Evolutionary conservation across 768 basidiomycete genomes (phyloP), one percentile per base, ranked within the genome.

Genomic region (Boletus subparvulus): DNA sequence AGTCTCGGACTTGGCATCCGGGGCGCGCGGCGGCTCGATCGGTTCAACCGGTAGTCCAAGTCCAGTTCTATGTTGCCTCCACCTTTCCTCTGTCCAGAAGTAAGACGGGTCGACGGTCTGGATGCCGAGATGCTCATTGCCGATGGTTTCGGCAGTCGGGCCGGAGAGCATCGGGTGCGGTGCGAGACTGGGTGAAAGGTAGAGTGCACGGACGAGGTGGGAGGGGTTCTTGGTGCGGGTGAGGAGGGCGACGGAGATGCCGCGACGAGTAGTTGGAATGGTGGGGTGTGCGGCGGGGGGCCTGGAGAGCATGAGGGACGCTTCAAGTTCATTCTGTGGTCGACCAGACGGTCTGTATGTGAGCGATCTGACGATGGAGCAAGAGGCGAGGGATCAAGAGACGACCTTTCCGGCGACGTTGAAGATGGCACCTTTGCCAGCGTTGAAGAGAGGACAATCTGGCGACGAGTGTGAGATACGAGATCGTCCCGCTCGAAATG

Each of bases 381-480:
- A 6, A 4, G 11, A 19, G 36, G 17, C 12, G 19, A 33, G 24
- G 13, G 2, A 37, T n/a, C n/a, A 24, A 32, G 21, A n/a, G 43
- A 69, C 46, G 52, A 89, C 90, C 79, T 91, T 90, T 44, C 91
- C 90, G 10, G 75, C 89, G 12, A 80, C 73, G 61, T 92, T 93
- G 75, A 91, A 93, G 17, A 93, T 90, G 10, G 91, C 87, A 4
- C 92, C 91, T 63, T 87, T 88, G 19, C 83, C 90, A 30, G 85
- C 74, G 62, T 93, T 93, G 74, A 93, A 92, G 17, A 93, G 72
- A 9, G 88, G 85, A 57, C 80, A 83, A 64, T 93, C 90, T 92
- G 40, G 42, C 33, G 35, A 37, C 19, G 6, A 47, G 6, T 1
- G 53, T 56, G 24, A 61, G 53, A 60, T 26, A 19, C 4, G 12